These are phyloP conservation scores for Patellifolia procumbens DNA, from an alignment of 179 eudicot genomes.

Conservation along the genomic window DNA sequence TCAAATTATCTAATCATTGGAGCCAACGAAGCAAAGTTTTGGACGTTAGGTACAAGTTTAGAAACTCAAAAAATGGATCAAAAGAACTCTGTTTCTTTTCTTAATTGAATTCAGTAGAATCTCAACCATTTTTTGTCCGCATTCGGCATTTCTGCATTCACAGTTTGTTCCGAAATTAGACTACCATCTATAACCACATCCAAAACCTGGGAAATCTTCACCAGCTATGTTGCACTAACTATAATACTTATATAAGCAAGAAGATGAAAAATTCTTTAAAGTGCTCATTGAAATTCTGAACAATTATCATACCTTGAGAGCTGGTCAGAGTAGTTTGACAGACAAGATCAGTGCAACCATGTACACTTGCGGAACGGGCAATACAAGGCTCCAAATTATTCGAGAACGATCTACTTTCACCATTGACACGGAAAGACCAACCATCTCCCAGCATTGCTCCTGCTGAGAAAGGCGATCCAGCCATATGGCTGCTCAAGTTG, in stretches of 20 bases:
- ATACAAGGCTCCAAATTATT: constrained; percentile 57
- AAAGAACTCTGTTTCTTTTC: background rate
- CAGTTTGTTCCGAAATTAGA: background rate
- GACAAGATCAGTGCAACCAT: constrained; percentile 71
- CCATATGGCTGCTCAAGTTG: constrained; percentile 40
- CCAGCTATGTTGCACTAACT: background rate
- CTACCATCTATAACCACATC: background rate
- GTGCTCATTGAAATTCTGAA: background rate
- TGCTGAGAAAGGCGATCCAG: constrained; percentile 64
- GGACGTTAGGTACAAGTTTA: too few species aligned
- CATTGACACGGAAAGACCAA: constrained; percentile 40
- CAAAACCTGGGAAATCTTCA: background rate
- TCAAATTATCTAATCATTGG: background rate
- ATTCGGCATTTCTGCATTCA: background rate
- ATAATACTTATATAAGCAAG: background rate
- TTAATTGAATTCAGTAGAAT: background rate
- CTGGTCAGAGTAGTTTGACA: constrained; percentile 45
- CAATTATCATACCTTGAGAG: constrained; percentile 48
- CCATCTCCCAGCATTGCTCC: constrained; percentile 50
- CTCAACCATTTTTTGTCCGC: background rate
- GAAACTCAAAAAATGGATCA: background rate
- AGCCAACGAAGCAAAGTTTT: background rate
- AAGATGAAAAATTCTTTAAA: background rate
- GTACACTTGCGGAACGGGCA: constrained; percentile 79
- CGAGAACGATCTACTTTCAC: constrained; percentile 38